Evolutionary conservation across 176 grass and related monocot species (phyloP).

Genomic region (Cenchrus fungigraminus): DNA sequence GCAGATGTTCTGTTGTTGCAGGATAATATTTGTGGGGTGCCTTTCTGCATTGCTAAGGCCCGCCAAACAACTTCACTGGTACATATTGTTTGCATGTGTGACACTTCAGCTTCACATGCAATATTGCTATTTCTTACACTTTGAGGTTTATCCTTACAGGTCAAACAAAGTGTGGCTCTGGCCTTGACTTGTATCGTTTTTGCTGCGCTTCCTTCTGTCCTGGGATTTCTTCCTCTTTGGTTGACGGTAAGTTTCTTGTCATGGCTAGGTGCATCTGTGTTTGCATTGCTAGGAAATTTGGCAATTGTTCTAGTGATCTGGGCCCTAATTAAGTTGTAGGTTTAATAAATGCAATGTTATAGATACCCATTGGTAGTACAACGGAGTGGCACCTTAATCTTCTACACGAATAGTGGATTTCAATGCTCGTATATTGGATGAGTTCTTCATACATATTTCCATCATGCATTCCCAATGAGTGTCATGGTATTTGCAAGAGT

Average conservation of each 20-base stretch:
- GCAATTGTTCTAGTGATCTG: not conserved
- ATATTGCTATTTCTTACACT: slow-evolving; percentile 41
- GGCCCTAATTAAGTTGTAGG: slow-evolving; percentile 13
- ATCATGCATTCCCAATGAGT: not conserved
- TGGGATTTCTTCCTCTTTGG: slow-evolving; percentile 99
- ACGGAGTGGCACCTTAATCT: not conserved
- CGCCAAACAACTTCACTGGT: slow-evolving; percentile 95
- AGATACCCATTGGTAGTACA: not conserved
- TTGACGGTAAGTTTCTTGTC: slow-evolving; percentile 69
- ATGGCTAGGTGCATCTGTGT: not conserved
- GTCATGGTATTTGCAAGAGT: not conserved
- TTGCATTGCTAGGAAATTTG: not conserved
- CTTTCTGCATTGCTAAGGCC: slow-evolving; percentile 95
- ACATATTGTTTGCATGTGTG: slow-evolving; percentile 9
- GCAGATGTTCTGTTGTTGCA: slow-evolving; percentile 89
- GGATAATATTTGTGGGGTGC: slow-evolving; percentile 86
- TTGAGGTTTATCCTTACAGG: slow-evolving; percentile 64
- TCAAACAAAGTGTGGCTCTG: slow-evolving; percentile 99
- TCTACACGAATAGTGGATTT: not conserved
- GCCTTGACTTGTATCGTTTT: slow-evolving; percentile 91
- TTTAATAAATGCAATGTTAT: not conserved
- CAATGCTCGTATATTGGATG: not conserved
- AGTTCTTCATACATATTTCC: not conserved
- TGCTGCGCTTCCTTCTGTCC: slow-evolving; percentile 92
- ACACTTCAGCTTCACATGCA: slow-evolving; percentile 9